Evolutionary conservation across 2,329 filamentous ascomycete species (phyloP).

Genomic region (Cladosporium colombiae): DNA sequence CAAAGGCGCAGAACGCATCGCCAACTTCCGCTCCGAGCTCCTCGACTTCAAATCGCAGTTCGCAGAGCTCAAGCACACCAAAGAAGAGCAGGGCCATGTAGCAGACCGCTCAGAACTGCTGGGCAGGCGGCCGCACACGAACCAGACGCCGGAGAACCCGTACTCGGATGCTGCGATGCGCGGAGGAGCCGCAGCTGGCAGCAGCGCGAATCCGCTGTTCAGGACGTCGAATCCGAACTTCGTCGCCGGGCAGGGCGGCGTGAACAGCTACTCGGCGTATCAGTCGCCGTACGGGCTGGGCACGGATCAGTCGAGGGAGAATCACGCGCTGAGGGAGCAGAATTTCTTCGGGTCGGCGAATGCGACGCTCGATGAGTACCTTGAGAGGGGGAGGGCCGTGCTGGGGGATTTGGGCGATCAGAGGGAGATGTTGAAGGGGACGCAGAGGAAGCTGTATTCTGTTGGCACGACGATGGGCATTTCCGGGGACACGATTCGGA

Average conservation of each 20-base stretch:
- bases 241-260: conserved; percentile 33
- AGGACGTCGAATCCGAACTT: conserved; percentile 40
- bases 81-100: conserved; percentile 61
- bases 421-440: conserved; percentile 91
- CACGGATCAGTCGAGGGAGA: conserved; percentile 56
- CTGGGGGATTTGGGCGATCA: conserved; percentile 86
- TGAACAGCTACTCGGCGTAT: conserved; percentile 44
- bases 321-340: conserved; percentile 84
- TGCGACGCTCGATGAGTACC: conserved; percentile 85
- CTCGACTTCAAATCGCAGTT: conserved; percentile 77
- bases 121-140: conserved; percentile 75
- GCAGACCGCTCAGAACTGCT: conserved; percentile 74
- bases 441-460: conserved; percentile 85
- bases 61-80: conserved; percentile 72
- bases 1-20: conserved; percentile 82
- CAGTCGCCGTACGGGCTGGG: conserved; percentile 39
- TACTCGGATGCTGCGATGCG: conserved; percentile 64
- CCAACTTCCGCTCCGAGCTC: conserved; percentile 81
- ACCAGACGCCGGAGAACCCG: conserved; percentile 84
- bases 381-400: conserved; percentile 87
- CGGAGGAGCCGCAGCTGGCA: conserved; percentile 27
- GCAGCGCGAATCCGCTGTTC: conserved; percentile 39
- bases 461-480: conserved; percentile 93
- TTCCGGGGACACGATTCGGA: conserved; percentile 93
- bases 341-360: conserved; percentile 82